Evolutionary conservation across 352 stramenopile genomes (phyloP), one percentile per base, ranked within the genome.

Genomic region (Phytophthora tentaculata): DNA sequence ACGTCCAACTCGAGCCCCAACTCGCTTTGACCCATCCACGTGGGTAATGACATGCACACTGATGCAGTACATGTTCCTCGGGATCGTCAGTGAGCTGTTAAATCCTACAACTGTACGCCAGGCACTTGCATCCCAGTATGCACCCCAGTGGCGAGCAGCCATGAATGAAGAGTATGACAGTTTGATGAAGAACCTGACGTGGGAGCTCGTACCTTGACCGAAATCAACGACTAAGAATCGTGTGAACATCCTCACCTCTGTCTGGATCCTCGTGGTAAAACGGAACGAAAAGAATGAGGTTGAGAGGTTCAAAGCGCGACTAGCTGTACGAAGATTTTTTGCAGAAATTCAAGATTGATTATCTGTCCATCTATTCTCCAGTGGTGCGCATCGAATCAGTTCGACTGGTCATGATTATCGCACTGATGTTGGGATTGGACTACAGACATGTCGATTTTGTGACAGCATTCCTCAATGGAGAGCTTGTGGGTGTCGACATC

Each of bases 401-500:
- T 17, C 19, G 43, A 41, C 7, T 60, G 1, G 37, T 60, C 7
- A 41, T 60, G 53, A 60, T 60, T 45, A 39, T 55, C 10, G 44
- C 45, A 32, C 44, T 64, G n/a, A 23, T 32, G 32, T 22, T 41
- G 20, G 56, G 24, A 13, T 6, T 52, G 14, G 41, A 61, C 16
- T 41, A 23, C 23, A 43, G 19, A 22, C 26, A 54, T 9, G n/a
- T 61, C 9, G 26, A 61, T 48, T 50, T 64, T 35, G 47, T 55
- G 13, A 50, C 56, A 13, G 56, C 35, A 2, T 64, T 64, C 9
- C 19, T 64, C 2, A 64, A 56, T 48, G 56, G 47, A 29, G 45
- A 48, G 8, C n/a, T 61, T 29, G 20, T 43, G 20, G 44, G 49
- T 32, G 56, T 64, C 8, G 35, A 47, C 5, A 48, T 45, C 12